Percentiles rank a stretch among this genome's conserved stretches.
Evolutionary conservation across 352 stramenopile species (phyloP).

Genomic region (Blastocystis sp.): DNA sequence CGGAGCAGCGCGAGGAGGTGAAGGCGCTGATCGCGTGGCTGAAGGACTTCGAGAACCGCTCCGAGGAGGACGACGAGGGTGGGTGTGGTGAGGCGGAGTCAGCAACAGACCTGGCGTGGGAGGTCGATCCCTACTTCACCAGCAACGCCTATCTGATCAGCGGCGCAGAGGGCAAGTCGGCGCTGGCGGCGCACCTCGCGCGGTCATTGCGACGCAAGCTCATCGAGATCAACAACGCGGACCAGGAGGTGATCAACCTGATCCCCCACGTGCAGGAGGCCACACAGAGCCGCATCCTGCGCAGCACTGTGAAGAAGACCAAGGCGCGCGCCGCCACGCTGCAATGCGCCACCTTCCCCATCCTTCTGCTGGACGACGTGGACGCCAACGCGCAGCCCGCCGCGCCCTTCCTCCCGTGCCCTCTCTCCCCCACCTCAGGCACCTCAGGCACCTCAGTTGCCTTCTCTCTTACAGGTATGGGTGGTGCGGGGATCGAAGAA

Average conservation of each 20-base stretch:
- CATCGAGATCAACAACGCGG: conserved; percentile 46
- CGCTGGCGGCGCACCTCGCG: neutral
- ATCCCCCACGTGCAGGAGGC: conserved; percentile 10
- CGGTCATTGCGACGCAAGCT: neutral
- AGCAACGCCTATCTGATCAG: conserved; percentile 18
- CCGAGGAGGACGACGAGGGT: neutral
- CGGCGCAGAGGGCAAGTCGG: conserved; percentile 13
- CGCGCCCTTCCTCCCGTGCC: neutral
- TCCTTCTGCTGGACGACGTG: conserved; percentile 44
- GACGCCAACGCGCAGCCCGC: neutral
- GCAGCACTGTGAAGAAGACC: neutral
- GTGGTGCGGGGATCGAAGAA: no score
- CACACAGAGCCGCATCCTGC: conserved; percentile 18
- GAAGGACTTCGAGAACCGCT: neutral
- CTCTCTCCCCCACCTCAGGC: neutral
- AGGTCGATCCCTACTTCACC: no score
- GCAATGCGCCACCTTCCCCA: neutral
- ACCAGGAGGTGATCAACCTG: neutral
- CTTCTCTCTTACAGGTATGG: neutral
- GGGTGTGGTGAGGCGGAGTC: neutral
- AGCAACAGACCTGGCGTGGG: conserved; percentile 13
- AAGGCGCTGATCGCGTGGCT: neutral
- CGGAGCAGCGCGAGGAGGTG: no score
- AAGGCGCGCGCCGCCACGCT: no score
- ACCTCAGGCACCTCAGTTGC: neutral